Evolutionary conservation across 257 asterid genomes (phyloP), one percentile per base, ranked within the genome.

Genomic region (Apocynum venetum): DNA sequence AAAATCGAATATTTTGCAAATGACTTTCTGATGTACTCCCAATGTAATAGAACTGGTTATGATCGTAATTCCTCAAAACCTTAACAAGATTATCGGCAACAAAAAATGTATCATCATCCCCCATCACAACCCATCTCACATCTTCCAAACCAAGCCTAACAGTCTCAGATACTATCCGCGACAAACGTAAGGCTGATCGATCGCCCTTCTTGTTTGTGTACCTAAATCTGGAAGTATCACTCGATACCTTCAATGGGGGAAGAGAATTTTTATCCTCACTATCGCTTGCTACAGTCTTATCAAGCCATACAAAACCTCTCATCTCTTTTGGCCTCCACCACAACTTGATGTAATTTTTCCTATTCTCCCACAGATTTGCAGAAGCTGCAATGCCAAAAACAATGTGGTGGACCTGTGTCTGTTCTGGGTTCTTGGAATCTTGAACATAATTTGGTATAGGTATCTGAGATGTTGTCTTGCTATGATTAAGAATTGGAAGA

Each of bases 331-430:
- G 77, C 19, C 77, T 66, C 86, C 86, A 87, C 91, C 89, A 85
- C 2, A 79, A 10, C 46, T 81, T 85, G 13, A 85, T 70, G 81
- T 87, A 87, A 41, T 83, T 55, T 3, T 87, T 80, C 41, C 89
- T 78, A 1, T 68, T 25, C 9, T 72, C 67, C 91, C 91, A 87
- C 0, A 79, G 69, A 40, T 80, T 71, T 1, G 78, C 70, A 8
- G 91, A 85, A 2, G 87, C 80, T 38, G 87, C 87, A 11, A 87
- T 87, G 36, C 89, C 89, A 72, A 87, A 87, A 56, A 83, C 86
- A 51, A 87, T 76, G 79, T 87, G 90, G 17, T 41, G 74, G 40
- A 87, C 76, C 48, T 82, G 68, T 6, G 91, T 87, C 72, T 72
- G 79, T 2, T 25, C 81, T 14, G 6, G 75, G 35, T 20, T 8